Evolutionary conservation across 371 early-diverging fungal genomes (phyloP).

Genomic region (Mucor ambiguus): DNA sequence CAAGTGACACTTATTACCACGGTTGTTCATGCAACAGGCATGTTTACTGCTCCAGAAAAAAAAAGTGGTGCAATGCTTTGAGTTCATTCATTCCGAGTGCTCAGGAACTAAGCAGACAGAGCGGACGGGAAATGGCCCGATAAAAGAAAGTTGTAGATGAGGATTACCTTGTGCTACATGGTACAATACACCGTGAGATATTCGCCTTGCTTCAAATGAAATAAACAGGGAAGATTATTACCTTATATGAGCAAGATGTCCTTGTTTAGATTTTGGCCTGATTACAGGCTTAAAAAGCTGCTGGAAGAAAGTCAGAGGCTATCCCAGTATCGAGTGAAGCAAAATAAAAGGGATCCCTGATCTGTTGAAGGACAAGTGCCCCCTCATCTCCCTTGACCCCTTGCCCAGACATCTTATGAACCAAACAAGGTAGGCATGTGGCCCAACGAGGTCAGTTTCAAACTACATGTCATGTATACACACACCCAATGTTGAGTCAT

Average conservation of each 20-base stretch:
- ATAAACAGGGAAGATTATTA: background rate
- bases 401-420: background rate
- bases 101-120: background rate
- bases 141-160: background rate
- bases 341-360: background rate
- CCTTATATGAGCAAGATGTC: conserved; percentile 2
- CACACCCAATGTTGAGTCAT: conserved; percentile 6
- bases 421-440: background rate
- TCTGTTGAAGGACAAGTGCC: background rate
- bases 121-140: conserved; percentile 2
- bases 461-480: background rate
- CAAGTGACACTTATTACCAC: background rate
- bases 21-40: background rate
- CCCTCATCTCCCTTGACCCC: background rate
- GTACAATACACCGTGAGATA: conserved; percentile 8
- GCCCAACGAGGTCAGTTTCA: background rate
- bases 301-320: background rate
- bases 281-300: background rate
- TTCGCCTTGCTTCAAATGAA: background rate
- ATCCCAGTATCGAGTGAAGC: background rate
- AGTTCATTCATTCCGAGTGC: background rate
- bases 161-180: conserved; percentile 2
- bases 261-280: conserved; percentile 2
- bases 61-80: background rate
- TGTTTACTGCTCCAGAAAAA: background rate